Evolutionary conservation across 345 rosid species (phyloP).

Genomic region (Limnanthes douglasii): DNA sequence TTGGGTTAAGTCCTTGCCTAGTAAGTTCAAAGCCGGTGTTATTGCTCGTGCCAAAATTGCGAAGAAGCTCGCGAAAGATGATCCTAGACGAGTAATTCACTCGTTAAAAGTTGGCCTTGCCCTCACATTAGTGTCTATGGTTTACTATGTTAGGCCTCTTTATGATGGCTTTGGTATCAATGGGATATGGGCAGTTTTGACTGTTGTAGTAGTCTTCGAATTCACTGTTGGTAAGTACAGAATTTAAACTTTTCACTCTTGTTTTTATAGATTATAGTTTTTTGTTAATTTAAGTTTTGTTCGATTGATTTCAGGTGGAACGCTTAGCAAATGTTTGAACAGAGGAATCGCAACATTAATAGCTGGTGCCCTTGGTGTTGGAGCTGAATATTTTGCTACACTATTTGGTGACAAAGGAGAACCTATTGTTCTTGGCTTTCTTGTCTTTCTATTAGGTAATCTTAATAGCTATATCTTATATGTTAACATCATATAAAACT

Average conservation of each 20-base stretch:
- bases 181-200: conserved; percentile 85
- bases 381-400: conserved; percentile 40
- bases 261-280: background rate
- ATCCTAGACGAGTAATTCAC: conserved; percentile 66
- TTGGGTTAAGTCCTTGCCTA: conserved; percentile 15
- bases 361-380: conserved; percentile 53
- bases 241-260: too few species aligned
- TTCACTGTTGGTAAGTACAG: conserved; percentile 73
- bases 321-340: conserved; percentile 48
- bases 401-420: conserved; percentile 43
- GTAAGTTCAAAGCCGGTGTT: conserved; percentile 14
- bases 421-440: conserved; percentile 45
- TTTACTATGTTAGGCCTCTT: conserved; percentile 57
- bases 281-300: background rate
- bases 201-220: conserved; percentile 67
- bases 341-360: conserved; percentile 54
- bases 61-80: conserved; percentile 34
- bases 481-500: too few species aligned
- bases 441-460: conserved; percentile 58
- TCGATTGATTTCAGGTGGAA: conserved; percentile 31
- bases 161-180: conserved; percentile 49
- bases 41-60: conserved; percentile 11
- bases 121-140: conserved; percentile 49
- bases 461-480: background rate
- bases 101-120: conserved; percentile 73